Evolutionary conservation across 495 filamentous ascomycete genomes (phyloP), one percentile per base, ranked within the genome.

Genomic region (Penicillium maclennaniae): DNA sequence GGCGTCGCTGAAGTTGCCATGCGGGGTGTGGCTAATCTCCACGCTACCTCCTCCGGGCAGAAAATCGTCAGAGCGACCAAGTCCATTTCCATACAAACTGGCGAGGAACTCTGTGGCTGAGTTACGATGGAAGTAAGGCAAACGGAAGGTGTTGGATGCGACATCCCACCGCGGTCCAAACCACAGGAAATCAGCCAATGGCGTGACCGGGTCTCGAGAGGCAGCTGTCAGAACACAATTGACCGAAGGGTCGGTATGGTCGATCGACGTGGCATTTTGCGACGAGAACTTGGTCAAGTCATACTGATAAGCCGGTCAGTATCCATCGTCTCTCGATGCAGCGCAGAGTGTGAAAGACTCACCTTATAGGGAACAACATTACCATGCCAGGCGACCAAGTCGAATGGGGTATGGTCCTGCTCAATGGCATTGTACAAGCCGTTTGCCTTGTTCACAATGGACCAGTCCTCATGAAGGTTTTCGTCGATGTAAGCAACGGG

Each of bases 301-400:
- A 60, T 72, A 74, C 66, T 69, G 26, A 34, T 36, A 19, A 31
- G 20, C 31, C 31, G 1, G 10, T 40, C 17, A 16, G 38, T 6
- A 16, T 6, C n/a, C 8, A 19, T 17, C 38, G n/a, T 40, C 38
- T 17, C 7, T 10, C 19, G 6, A 7, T 7, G n/a, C 15, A 9
- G 9, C 16, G 6, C 10, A 40, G 7, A 6, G 19, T 7, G 20
- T 40, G 38, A 19, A 16, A n/a, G 16, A 19, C 49, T 39, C 36
- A 67, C 67, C 60, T 74, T 74, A 44, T 74, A 76, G 8, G 71
- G 72, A 43, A 70, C 65, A n/a, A 70, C 68, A 51, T 74, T 74
- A 1, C 71, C 71, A 56, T 74, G 71, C 71, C 71, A 72, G 6
- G 71, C 71, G 9, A 74, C 66, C 6, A 74, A 42, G 36, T 74